Evolutionary conservation across 441 rosid species (phyloP), one percentile per base, ranked within the genome.

Genomic region (Euphorbia celastroides): DNA sequence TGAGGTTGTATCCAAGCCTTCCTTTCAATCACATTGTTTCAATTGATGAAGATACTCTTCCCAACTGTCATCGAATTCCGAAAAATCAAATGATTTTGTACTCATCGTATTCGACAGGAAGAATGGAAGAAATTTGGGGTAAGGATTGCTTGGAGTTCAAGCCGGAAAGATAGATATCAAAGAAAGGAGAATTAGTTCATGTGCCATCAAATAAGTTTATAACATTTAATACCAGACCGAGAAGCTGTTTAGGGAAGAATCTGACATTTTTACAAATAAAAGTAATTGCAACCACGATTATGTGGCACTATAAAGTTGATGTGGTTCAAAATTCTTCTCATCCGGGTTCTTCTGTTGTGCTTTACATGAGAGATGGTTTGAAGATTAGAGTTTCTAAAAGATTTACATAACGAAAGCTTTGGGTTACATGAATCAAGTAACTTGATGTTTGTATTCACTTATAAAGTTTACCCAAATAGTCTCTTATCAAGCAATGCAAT

Each of bases 131-230:
- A 0, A 61, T 75, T 8, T 77, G 84, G 84, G 81, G 81, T 0
- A n/a, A 72, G 16, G 81, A 77, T 65, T 80, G 77, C 60, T 13
- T 50, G 34, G 81, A 77, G 16, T 80, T 80, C 73, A 77, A 69
- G 56, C 83, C 81, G 2, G 79, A 80, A 60, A 80, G 83, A 55
- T 77, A 81, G 83, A 41, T 80, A 17, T 62, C 75, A 7, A 46
- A 62, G n/a, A 12, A 16, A 20, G 78, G 78, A 14, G 72, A 25
- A 12, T 69, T 76, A 20, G 31, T 44, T 44, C 66, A 62, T 26
- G 70, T 65, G 0, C 76, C 78, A 0, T 41, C 72, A 17, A 72
- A 77, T 62, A 75, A 74, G 69, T 80, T 75, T 54, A 28, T 54
- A 34, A 66, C 75, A 7, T 77, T 77, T 48, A 61, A 69, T 16